Evolutionary conservation across 139 green algal species (phyloP), one percentile per base, ranked within the genome.

Genomic region (Chlamydomonas asymmetrica): DNA sequence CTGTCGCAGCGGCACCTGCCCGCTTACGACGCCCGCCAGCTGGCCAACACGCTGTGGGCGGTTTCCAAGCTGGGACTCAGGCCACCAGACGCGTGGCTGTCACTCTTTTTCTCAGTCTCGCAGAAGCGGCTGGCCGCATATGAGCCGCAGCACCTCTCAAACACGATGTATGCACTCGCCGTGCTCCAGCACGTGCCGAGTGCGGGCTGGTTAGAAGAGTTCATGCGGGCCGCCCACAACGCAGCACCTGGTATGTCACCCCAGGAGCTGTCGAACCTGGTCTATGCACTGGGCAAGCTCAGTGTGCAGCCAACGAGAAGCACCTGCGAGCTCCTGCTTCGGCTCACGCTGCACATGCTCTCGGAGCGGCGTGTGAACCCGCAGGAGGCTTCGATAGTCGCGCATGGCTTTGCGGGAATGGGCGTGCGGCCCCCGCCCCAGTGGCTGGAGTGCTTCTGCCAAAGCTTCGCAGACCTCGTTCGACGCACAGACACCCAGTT

Each of bases 31-130:
- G 35, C 49, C 6, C 64, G 82, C 16, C 78, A 88, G 75, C 60
- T 88, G 6, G 71, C 82, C n/a, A 88, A 88, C 61, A 82, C 35
- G 25, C 49, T 88, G 31, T 88, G 82, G 82, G 78, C 71, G 10
- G n/a, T 82, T 1, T 74, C 64, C 4, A 74, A 76, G 60, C 60
- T 82, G 7, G 41, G 66, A 0, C 62, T 66, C 39, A 48, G 48
- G 7, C 82, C 78, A 3, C 38, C 67, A 7, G 2, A 16, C 4
- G 16, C 20, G 0, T 84, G 74, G 74, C 40, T 63, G 10, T 59
- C 22, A 0, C 31, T 60, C 3, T 40, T 79, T 27, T n/a, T 81
- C 1, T 37, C 56, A 10, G 68, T 63, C 1, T 60, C 50, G 0
- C 16, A 45, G 7, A 6, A 27, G n/a, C 64, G 64, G 23, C 56